Evolutionary conservation across 306 rosid genomes (phyloP).

Genomic region (Citrullus mucosospermus): DNA sequence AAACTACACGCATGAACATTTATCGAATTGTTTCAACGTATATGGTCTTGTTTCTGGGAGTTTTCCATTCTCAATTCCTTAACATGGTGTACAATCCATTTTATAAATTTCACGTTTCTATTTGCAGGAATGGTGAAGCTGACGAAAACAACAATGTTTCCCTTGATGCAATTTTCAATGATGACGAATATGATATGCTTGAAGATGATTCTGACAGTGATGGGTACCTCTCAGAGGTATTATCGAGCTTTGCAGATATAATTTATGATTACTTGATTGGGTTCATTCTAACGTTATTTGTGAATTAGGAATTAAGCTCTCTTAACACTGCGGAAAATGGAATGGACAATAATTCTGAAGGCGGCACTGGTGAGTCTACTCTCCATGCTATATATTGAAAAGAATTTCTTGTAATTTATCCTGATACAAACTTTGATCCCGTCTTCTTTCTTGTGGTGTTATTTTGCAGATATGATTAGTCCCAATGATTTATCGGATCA

Average conservation of each 20-base stretch:
- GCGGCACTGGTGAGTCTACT: slow-evolving; percentile 19
- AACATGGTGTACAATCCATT: not conserved
- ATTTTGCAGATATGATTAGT: slow-evolving; percentile 30
- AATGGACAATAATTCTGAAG: slow-evolving; percentile 22
- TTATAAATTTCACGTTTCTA: not conserved
- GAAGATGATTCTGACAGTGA: slow-evolving; percentile 71
- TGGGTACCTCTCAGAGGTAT: slow-evolving; percentile 85
- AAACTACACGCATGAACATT: not conserved
- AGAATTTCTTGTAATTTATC: not conserved
- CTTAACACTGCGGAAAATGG: slow-evolving; percentile 19
- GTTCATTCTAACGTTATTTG: slow-evolving; percentile 11
- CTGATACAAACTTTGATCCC: not conserved
- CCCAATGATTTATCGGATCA: slow-evolving; percentile 31
- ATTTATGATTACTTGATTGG: slow-evolving; percentile 5
- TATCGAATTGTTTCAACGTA: not conserved
- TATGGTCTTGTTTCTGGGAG: not conserved
- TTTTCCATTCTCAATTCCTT: not conserved
- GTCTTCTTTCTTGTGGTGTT: slow-evolving; percentile 5
- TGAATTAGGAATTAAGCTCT: slow-evolving; percentile 40
- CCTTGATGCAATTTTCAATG: slow-evolving; percentile 46
- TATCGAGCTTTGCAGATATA: not conserved
- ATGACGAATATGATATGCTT: slow-evolving; percentile 36
- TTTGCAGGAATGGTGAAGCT: slow-evolving; percentile 25
- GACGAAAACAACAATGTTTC: slow-evolving; percentile 28
- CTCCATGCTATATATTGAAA: not conserved